Conservation (phyloP, 345 rosid genomes). For the Gossypium australe region DNA sequence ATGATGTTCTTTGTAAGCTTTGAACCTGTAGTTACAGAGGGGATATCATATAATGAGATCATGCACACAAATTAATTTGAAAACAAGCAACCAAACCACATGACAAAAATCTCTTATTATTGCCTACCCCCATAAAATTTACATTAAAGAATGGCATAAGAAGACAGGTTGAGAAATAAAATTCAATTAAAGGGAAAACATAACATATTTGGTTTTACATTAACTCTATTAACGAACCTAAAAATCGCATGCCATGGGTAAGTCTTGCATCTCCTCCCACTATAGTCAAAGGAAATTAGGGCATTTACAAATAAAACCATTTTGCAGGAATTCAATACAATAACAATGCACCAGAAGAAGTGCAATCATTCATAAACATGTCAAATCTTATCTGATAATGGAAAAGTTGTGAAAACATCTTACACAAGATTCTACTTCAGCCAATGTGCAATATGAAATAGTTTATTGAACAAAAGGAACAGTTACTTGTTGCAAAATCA, state of each 20-base stretch:
- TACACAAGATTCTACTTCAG: neutral
- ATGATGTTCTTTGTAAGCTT: slow-evolving; percentile 61
- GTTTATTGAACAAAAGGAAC: slow-evolving; percentile 1
- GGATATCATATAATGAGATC: slow-evolving; percentile 6
- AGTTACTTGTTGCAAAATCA: neutral
- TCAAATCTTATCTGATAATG: neutral
- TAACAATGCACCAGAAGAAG: neutral
- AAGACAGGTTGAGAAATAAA: neutral
- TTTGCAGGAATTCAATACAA: neutral
- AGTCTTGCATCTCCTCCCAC: neutral
- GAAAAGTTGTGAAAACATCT: slow-evolving; percentile 1
- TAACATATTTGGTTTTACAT: neutral
- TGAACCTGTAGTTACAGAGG: slow-evolving; percentile 47
- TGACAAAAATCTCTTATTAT: neutral
- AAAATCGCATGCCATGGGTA: neutral
- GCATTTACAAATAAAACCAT: slow-evolving; percentile 1
- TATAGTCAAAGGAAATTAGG: neutral
- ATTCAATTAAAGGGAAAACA: neutral
- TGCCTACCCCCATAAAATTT: slow-evolving; percentile 1
- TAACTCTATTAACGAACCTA: neutral
- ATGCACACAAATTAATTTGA: slow-evolving; percentile 1
- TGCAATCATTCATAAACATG: neutral
- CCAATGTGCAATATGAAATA: neutral
- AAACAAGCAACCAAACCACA: neutral
- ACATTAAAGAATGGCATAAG: neutral